Evolutionary conservation across 1,284 basidiomycete species (phyloP), one percentile per base, ranked within the genome.

Genomic region (Volvariella volvacea): DNA sequence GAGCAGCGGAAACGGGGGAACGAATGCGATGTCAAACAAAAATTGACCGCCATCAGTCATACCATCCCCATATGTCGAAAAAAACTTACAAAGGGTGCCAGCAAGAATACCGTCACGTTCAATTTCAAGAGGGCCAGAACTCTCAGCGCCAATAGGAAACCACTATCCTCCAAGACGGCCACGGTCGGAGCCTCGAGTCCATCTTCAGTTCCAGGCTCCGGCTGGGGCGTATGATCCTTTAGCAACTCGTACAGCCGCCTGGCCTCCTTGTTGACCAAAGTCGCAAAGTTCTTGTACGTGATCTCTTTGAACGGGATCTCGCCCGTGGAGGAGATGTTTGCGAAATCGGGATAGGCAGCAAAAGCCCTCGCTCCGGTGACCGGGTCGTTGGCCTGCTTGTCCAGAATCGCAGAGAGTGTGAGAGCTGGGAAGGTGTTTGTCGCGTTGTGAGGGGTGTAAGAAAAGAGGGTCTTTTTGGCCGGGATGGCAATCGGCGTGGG

Each of bases 21-120:
- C n/a, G n/a, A n/a, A n/a, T n/a, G n/a, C n/a, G n/a, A n/a, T n/a
- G n/a, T n/a, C n/a, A n/a, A n/a, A n/a, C n/a, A n/a, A n/a, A n/a
- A n/a, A n/a, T n/a, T n/a, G n/a, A n/a, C n/a, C n/a, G n/a, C n/a
- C n/a, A n/a, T n/a, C n/a, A n/a, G n/a, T n/a, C n/a, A n/a, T n/a
- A n/a, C n/a, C n/a, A n/a, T n/a, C n/a, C n/a, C n/a, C n/a, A n/a
- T n/a, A n/a, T n/a, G n/a, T n/a, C n/a, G n/a, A n/a, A n/a, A n/a
- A n/a, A n/a, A n/a, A 33, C 48, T 16, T 37, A 50, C 49, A 15
- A 44, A 42, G 15, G 49, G 46, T 8, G 49, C 47, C 3, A 50
- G 36, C 14, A 50, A 22, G 25, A 50, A 48, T 3, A 44, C 34
- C 10, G 46, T 45, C 9, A 39, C 41, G 30, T 50, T 50, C 15